A percentile compares a stretch with the other conserved stretches of the same genome.
phyloP scores from a whole-genome alignment of 139 green algal genomes.

The Chlamydomonas incerta region DNA sequence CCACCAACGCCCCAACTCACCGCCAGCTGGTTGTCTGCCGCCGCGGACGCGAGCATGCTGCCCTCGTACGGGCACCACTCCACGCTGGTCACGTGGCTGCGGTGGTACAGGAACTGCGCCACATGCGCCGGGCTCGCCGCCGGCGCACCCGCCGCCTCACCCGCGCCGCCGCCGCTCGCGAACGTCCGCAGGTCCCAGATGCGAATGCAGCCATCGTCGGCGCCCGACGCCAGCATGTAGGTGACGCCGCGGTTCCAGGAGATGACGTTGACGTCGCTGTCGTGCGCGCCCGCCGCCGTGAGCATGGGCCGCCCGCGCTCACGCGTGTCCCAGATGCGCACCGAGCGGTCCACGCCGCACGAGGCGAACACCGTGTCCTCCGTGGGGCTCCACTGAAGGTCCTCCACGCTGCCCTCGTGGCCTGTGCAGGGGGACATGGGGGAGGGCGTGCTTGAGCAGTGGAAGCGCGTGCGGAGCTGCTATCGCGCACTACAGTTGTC shows the following conservation, averaged over 20 bases:
- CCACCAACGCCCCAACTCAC: constrained; percentile 21
- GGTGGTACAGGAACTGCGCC: constrained; percentile 57
- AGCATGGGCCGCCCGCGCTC: constrained; percentile 63
- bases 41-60: constrained; percentile 87
- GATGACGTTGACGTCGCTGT: constrained; percentile 96
- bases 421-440: constrained; percentile 9
- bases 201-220: constrained; percentile 88
- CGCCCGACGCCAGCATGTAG: constrained; percentile 95
- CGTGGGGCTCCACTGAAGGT: constrained; percentile 95
- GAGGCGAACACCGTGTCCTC: constrained; percentile 95
- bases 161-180: neutral
- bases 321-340: constrained; percentile 91
- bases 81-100: constrained; percentile 85
- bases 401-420: constrained; percentile 85
- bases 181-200: constrained; percentile 97
- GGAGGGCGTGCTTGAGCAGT: too few species aligned
- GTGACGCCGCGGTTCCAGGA: constrained; percentile 91
- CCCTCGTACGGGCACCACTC: constrained; percentile 96
- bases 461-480: too few species aligned
- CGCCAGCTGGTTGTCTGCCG: constrained; percentile 76
- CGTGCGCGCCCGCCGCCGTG: constrained; percentile 72
- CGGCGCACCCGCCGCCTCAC: neutral
- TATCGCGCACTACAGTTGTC: too few species aligned
- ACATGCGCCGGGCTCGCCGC: constrained; percentile 43
- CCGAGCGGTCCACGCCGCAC: constrained; percentile 81